These are phyloP conservation scores for Curvularia eragrostidis DNA, from an alignment of 2,329 filamentous ascomycete genomes.

Conservation along the genomic window DNA sequence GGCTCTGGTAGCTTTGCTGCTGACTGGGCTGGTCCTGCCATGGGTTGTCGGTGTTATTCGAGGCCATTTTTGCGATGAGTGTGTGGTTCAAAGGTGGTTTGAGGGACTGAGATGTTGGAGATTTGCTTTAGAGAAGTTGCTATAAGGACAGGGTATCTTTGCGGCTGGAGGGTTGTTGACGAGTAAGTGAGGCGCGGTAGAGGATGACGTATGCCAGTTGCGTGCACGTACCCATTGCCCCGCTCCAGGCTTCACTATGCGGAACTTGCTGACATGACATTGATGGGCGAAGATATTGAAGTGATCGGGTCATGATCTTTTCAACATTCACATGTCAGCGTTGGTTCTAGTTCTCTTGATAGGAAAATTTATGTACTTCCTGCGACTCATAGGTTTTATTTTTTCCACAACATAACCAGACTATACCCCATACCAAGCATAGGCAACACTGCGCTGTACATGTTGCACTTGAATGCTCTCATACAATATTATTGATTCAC, in stretches of 20 bases:
- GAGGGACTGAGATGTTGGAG: background rate
- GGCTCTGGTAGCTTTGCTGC: slow-evolving; percentile 27
- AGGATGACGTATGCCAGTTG: slow-evolving; percentile 23
- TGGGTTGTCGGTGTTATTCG: slow-evolving; percentile 30
- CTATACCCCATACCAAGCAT: background rate
- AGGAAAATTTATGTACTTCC: background rate
- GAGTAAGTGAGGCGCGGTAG: slow-evolving; percentile 17
- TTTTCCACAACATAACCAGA: background rate
- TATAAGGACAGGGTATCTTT: slow-evolving; percentile 17
- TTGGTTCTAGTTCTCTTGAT: background rate
- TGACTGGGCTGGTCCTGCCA: slow-evolving; percentile 33
- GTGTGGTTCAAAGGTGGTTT: background rate
- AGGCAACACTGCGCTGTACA: background rate
- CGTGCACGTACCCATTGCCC: slow-evolving; percentile 23
- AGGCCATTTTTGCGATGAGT: slow-evolving; percentile 23
- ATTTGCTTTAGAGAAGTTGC: slow-evolving; percentile 1
- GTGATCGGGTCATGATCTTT: background rate
- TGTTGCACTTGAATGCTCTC: background rate
- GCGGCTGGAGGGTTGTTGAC: slow-evolving; percentile 23
- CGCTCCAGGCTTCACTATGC: slow-evolving; percentile 9
- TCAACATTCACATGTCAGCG: background rate
- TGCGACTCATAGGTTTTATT: background rate
- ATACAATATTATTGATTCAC: no score
- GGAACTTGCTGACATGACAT: background rate
- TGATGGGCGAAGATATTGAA: background rate